phyloP scores from a whole-genome alignment of 1,284 basidiomycete species.

The Trametes versicolor region DNA sequence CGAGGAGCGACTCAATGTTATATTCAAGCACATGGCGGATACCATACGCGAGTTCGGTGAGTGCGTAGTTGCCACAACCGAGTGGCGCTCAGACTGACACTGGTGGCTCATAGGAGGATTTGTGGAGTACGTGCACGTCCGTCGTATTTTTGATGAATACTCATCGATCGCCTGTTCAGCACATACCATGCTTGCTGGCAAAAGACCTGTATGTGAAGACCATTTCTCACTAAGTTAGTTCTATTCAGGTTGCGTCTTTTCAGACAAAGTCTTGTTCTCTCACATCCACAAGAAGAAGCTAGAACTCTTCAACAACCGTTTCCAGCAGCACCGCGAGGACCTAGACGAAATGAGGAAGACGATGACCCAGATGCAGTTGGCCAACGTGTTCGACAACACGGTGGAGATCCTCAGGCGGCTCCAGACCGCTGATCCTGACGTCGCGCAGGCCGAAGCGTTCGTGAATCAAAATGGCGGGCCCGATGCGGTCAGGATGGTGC shows the following conservation, averaged over 20 bases:
- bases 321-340: slow-evolving; percentile 17
- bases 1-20: not conserved
- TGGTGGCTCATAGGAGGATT: slow-evolving; percentile 5
- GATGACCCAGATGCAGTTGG: slow-evolving; percentile 15
- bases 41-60: slow-evolving; percentile 15
- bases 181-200: slow-evolving; percentile 19
- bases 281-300: slow-evolving; percentile 18
- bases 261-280: slow-evolving; percentile 21
- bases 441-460: slow-evolving; percentile 12
- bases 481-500: slow-evolving; percentile 13
- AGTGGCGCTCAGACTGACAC: not conserved
- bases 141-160: not conserved
- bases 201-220: slow-evolving; percentile 15
- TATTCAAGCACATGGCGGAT: slow-evolving; percentile 8
- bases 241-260: not conserved
- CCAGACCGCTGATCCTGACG: not conserved
- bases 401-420: slow-evolving; percentile 6
- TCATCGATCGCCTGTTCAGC: not conserved
- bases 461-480: slow-evolving; percentile 5
- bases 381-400: slow-evolving; percentile 2
- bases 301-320: slow-evolving; percentile 5
- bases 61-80: not conserved
- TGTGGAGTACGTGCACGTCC: slow-evolving; percentile 7
- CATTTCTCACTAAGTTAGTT: not conserved
- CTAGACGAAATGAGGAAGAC: slow-evolving; percentile 16